Conservation (phyloP, 352 stramenopile genomes). For the Pythium guiyangense region DNA sequence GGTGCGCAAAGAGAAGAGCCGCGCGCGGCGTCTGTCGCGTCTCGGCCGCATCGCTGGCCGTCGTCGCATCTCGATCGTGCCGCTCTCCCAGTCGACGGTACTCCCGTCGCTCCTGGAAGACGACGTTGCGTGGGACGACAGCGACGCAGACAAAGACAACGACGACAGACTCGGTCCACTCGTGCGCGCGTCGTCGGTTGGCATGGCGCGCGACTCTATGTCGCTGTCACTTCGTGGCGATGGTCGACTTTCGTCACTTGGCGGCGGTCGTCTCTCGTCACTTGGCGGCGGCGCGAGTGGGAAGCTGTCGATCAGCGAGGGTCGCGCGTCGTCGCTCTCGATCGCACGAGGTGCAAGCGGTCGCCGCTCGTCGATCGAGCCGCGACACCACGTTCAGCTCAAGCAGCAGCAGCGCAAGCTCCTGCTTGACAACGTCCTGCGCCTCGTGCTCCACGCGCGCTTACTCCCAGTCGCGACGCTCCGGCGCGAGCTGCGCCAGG, state of each 20-base stretch:
- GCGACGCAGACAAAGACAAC: constrained; percentile 11
- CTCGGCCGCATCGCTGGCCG: constrained; percentile 46
- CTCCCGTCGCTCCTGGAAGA: constrained; percentile 31
- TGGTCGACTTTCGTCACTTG: background rate
- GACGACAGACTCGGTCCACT: background rate
- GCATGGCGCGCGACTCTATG: background rate
- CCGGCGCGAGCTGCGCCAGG: constrained; percentile 28
- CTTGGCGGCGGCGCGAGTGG: too few relatives aligned
- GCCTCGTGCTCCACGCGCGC: constrained; percentile 39
- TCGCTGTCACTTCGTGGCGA: background rate
- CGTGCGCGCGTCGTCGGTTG: too few relatives aligned
- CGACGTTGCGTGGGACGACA: constrained; percentile 41
- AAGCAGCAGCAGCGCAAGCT: constrained; percentile 19
- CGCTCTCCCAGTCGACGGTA: constrained; percentile 24
- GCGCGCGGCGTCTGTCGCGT: constrained; percentile 55
- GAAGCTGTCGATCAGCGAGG: too few relatives aligned
- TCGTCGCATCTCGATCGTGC: constrained; percentile 34
- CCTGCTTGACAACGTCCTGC: constrained; percentile 29
- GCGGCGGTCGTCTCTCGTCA: background rate
- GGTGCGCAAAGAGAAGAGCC: constrained; percentile 48
- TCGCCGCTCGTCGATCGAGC: constrained; percentile 6
- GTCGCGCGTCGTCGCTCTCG: background rate
- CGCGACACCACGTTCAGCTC: background rate
- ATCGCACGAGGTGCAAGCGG: background rate
- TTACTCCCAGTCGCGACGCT: constrained; percentile 27